Evolutionary conservation across 495 filamentous ascomycete species (phyloP).

Genomic region (Neurospora terricola): DNA sequence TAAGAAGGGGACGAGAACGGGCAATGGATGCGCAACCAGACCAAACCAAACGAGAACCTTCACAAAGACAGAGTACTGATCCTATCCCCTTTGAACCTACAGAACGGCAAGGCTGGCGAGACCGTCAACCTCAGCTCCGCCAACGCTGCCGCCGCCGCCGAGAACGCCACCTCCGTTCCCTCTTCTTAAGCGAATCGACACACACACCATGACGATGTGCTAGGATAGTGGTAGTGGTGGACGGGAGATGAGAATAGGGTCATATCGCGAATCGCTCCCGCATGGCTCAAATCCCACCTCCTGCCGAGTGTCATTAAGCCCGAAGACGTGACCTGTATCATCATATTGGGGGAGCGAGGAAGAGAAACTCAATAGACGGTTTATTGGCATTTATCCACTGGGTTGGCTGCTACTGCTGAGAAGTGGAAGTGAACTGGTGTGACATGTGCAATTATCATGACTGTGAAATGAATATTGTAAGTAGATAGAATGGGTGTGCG

Average conservation of each 20-base stretch:
- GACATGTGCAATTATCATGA: not conserved
- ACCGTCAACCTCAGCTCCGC: constrained; percentile 61
- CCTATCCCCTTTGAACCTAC: constrained; percentile 6
- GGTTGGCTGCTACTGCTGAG: too few species aligned
- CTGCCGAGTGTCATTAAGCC: not conserved
- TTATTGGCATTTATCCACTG: not conserved
- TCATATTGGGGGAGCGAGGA: constrained; percentile 8
- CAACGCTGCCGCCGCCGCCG: constrained; percentile 54
- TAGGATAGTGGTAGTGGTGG: not conserved
- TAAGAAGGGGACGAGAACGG: not conserved
- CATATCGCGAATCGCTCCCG: not conserved
- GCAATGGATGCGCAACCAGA: not conserved
- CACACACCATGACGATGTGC: not conserved
- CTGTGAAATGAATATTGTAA: not conserved
- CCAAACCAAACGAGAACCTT: not conserved
- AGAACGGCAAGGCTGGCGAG: constrained; percentile 97
- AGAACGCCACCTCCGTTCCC: constrained; percentile 23
- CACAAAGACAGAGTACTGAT: not conserved
- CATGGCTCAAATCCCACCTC: not conserved
- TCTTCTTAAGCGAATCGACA: not conserved
- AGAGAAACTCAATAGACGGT: constrained; percentile 12
- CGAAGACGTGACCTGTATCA: constrained; percentile 15
- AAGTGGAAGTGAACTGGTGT: not conserved
- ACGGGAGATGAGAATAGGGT: not conserved
- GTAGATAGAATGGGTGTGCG: not conserved